Conservation (phyloP, 306 rosid genomes). For the Begonia fuchsioides region DNA sequence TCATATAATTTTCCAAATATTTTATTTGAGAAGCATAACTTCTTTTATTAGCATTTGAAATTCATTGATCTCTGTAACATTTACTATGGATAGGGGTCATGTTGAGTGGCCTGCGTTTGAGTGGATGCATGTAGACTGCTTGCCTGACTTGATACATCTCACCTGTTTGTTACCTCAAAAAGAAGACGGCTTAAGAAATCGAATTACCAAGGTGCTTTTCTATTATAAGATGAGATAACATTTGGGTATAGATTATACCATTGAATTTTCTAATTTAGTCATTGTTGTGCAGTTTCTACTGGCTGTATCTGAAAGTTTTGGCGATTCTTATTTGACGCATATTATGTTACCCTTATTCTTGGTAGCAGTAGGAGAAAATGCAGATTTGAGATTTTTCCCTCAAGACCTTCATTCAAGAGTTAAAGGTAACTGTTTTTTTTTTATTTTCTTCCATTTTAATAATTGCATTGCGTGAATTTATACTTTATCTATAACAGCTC, state of each 20-base stretch:
- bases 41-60: conserved; percentile 9
- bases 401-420: conserved; percentile 52
- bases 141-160: conserved; percentile 71
- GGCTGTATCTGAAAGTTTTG: conserved; percentile 65
- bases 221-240: background rate
- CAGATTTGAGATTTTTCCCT: conserved; percentile 65
- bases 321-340: conserved; percentile 67
- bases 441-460: background rate
- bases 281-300: conserved; percentile 57
- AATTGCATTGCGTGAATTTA: conserved; percentile 8
- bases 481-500: conserved; percentile 33
- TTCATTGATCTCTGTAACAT: conserved; percentile 11
- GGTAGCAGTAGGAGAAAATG: conserved; percentile 65
- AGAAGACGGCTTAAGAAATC: conserved; percentile 76
- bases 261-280: conserved; percentile 17
- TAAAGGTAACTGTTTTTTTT: conserved; percentile 34
- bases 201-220: conserved; percentile 54
- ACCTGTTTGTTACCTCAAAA: conserved; percentile 80
- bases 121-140: conserved; percentile 85
- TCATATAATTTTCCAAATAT: background rate
- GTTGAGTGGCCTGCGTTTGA: conserved; percentile 79
- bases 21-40: background rate
- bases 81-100: conserved; percentile 71
- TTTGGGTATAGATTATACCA: background rate
- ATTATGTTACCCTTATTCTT: conserved; percentile 82